These are phyloP conservation scores for Salix exigua DNA, from an alignment of 345 rosid genomes.

Conservation along the genomic window DNA sequence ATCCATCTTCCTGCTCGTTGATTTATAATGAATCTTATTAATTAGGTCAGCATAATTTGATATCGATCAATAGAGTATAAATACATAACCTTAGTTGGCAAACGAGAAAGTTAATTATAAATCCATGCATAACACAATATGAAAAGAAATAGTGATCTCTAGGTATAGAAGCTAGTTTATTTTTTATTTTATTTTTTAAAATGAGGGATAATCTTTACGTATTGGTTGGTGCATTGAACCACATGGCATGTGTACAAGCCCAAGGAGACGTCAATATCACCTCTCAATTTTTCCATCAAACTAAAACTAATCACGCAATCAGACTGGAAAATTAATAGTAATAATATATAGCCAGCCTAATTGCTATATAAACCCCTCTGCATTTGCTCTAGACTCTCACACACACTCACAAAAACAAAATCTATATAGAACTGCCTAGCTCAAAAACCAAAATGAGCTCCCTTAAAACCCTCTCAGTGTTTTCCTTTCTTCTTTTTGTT, in stretches of 20 bases:
- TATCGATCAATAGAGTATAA: too few species aligned
- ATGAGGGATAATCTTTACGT: too few species aligned
- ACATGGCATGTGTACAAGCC: not conserved
- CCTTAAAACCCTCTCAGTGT: not conserved
- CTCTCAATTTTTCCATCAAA: not conserved
- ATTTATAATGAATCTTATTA: too few species aligned
- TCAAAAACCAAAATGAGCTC: not conserved
- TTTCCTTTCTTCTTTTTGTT: constrained; percentile 10
- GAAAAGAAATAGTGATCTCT: too few species aligned
- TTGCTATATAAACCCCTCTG: not conserved
- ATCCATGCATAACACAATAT: too few species aligned
- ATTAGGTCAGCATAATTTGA: too few species aligned
- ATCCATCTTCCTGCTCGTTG: too few species aligned
- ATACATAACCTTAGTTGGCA: too few species aligned
- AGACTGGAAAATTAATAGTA: not conserved
- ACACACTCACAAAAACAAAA: not conserved
- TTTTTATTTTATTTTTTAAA: too few species aligned
- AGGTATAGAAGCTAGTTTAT: too few species aligned
- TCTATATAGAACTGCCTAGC: not conserved
- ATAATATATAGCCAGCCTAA: not conserved
- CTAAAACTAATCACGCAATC: not conserved
- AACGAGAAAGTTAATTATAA: too few species aligned
- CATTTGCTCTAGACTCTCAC: not conserved
- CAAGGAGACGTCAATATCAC: not conserved
- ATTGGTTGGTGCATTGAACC: not conserved